Percentiles rank a stretch among this genome's conserved stretches.
Evolutionary conservation across 169 alveolate species (phyloP).

Genomic region (Cryptosporidium tyzzeri): DNA sequence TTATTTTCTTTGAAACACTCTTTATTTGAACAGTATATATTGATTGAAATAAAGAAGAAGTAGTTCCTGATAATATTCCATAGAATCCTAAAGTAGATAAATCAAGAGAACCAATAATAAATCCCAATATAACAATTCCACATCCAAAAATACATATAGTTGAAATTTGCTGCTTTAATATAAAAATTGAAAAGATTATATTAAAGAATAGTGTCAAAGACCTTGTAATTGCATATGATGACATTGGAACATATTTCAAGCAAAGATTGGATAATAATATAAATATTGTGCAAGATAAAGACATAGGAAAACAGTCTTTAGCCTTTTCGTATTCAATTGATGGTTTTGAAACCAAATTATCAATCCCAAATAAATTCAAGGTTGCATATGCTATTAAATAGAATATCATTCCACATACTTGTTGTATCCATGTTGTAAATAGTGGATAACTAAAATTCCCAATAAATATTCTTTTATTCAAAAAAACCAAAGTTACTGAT

Average conservation of each 20-base stretch:
- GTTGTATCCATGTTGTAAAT: slow-evolving; percentile 72
- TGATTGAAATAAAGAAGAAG: slow-evolving; percentile 62
- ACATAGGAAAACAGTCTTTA: slow-evolving; percentile 38
- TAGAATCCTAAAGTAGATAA: slow-evolving; percentile 18
- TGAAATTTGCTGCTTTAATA: slow-evolving; percentile 31
- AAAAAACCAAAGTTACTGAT: slow-evolving; percentile 44
- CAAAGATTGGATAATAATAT: slow-evolving; percentile 39
- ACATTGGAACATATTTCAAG: slow-evolving; percentile 57
- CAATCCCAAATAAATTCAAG: background rate
- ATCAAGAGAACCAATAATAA: slow-evolving; percentile 42
- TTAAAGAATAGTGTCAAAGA: slow-evolving; percentile 57
- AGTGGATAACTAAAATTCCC: slow-evolving; percentile 42
- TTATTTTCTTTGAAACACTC: slow-evolving; percentile 5
- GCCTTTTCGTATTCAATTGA: background rate
- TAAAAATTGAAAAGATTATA: slow-evolving; percentile 26
- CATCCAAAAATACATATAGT: slow-evolving; percentile 48
- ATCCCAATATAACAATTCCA: slow-evolving; percentile 43
- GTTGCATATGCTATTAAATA: slow-evolving; percentile 32
- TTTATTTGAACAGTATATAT: slow-evolving; percentile 67
- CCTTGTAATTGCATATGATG: slow-evolving; percentile 68
- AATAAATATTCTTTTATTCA: slow-evolving; percentile 48
- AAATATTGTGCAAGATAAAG: slow-evolving; percentile 33
- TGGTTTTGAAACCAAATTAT: slow-evolving; percentile 36
- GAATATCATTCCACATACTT: slow-evolving; percentile 53
- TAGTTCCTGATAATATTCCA: slow-evolving; percentile 62